Evolutionary conservation across 2,329 filamentous ascomycete genomes (phyloP).

Genomic region (Xylaria sp.): DNA sequence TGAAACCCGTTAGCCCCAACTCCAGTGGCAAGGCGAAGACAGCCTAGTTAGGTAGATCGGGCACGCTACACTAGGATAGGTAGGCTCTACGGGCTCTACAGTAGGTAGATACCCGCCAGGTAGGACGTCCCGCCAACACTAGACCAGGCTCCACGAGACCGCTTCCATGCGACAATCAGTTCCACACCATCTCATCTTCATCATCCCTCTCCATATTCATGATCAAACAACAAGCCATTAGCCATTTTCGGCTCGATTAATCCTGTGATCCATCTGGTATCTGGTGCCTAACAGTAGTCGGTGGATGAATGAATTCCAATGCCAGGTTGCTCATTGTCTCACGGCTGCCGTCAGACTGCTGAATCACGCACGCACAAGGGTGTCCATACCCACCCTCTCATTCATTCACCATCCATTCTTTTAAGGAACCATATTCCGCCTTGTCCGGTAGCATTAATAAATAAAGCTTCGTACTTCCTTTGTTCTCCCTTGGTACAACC

Average conservation of each 20-base stretch:
- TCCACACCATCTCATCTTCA: slow-evolving; percentile 2
- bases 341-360: slow-evolving; percentile 4
- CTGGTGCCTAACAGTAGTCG: slow-evolving; percentile 4
- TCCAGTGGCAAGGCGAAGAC: not conserved
- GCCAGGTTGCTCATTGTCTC: slow-evolving; percentile 23
- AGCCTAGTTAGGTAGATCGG: not conserved
- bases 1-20: too few species aligned
- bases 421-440: not conserved
- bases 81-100: not conserved
- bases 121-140: too few species aligned
- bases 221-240: not conserved
- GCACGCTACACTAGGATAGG: not conserved
- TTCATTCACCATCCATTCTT: not conserved
- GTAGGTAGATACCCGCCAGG: too few species aligned
- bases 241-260: not conserved
- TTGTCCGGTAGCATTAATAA: not conserved
- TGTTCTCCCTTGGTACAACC: not conserved
- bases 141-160: not conserved
- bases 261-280: not conserved
- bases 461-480: not conserved
- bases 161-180: slow-evolving; percentile 4
- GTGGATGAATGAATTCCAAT: slow-evolving; percentile 14
- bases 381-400: too few species aligned
- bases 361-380: slow-evolving; percentile 10
- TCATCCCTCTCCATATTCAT: not conserved